Conservation (phyloP, 257 asterid species). For the Vinca minor region DNA sequence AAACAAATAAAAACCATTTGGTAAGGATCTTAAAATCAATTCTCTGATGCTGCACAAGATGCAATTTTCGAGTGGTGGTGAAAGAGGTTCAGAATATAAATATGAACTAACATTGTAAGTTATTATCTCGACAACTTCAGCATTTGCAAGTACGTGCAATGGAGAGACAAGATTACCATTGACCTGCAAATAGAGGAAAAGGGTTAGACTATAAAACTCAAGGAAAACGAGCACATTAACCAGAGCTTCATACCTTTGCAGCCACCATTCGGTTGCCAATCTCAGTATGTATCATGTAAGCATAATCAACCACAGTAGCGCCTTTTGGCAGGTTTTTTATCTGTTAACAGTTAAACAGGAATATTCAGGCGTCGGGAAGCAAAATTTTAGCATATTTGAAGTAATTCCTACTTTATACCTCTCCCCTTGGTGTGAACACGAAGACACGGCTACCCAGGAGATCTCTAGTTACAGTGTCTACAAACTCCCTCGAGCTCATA, state of each 20-base stretch:
- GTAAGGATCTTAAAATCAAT: too few relatives aligned
- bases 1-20: too few relatives aligned
- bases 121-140: slow-evolving; percentile 85
- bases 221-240: slow-evolving; percentile 5
- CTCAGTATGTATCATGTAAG: slow-evolving; percentile 84
- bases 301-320: slow-evolving; percentile 75
- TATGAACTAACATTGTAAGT: slow-evolving; percentile 62
- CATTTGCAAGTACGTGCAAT: slow-evolving; percentile 63
- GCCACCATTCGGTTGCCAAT: slow-evolving; percentile 94
- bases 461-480: slow-evolving; percentile 84
- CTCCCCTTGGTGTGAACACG: slow-evolving; percentile 95
- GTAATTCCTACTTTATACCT: slow-evolving; percentile 33
- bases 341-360: slow-evolving; percentile 26
- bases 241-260: slow-evolving; percentile 51
- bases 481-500: slow-evolving; percentile 94
- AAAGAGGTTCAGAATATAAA: neutral
- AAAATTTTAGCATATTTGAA: neutral
- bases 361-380: slow-evolving; percentile 6
- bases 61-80: too few relatives aligned
- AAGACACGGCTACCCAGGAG: slow-evolving; percentile 87
- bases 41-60: too few relatives aligned
- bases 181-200: slow-evolving; percentile 48
- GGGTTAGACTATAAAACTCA: slow-evolving; percentile 13
- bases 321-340: slow-evolving; percentile 83
- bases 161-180: slow-evolving; percentile 88